A percentile compares a stretch with the other conserved stretches of the same genome.
phyloP scores from a whole-genome alignment of 495 filamentous ascomycete genomes.

The Penicillium coprophilum region DNA sequence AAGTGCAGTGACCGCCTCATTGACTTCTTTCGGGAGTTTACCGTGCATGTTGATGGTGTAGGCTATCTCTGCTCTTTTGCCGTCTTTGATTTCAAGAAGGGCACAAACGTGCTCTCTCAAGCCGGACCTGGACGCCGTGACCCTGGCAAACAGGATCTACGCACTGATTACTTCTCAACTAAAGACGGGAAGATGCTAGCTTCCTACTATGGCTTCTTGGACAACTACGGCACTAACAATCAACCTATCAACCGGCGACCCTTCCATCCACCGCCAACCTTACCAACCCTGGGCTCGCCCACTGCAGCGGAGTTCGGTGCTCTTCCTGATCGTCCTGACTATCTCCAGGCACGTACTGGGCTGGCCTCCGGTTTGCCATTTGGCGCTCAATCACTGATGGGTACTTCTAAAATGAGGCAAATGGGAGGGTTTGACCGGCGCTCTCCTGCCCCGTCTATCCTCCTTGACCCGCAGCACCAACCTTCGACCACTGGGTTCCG shows the following conservation, averaged over 20 bases:
- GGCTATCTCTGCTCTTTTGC: conserved; percentile 96
- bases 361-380: conserved; percentile 25
- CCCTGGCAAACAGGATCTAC: conserved; percentile 54
- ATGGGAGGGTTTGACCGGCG: conserved; percentile 27
- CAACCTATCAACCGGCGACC: conserved; percentile 48
- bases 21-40: conserved; percentile 97
- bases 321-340: conserved; percentile 49
- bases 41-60: conserved; percentile 92
- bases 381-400: conserved; percentile 33
- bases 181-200: conserved; percentile 98
- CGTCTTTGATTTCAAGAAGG: conserved; percentile 96
- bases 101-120: conserved; percentile 55
- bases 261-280: conserved; percentile 78
- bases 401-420: conserved; percentile 32
- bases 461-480: conserved; percentile 86
- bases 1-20: conserved; percentile 90
- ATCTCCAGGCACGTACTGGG: conserved; percentile 37
- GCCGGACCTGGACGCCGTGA: conserved; percentile 34
- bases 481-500: conserved; percentile 59
- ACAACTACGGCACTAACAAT: conserved; percentile 76
- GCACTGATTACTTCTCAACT: conserved; percentile 89
- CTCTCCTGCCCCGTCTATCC: conserved; percentile 60
- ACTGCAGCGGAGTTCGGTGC: conserved; percentile 49
- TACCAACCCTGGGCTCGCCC: conserved; percentile 69
- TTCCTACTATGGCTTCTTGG: conserved; percentile 89